phyloP scores from a whole-genome alignment of 1,284 basidiomycete genomes.

The Puccinia polysora region DNA sequence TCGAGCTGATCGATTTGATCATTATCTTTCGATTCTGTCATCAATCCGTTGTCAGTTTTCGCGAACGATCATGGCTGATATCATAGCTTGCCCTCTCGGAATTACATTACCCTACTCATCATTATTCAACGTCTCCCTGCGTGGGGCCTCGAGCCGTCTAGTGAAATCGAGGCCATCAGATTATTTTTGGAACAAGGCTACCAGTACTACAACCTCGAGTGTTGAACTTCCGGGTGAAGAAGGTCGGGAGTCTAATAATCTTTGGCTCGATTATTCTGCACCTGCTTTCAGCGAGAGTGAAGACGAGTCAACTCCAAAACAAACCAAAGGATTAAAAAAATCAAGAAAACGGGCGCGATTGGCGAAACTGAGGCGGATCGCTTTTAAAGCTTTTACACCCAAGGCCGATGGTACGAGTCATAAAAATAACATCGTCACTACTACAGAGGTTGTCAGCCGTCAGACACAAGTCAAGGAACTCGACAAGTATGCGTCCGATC shows the following conservation, averaged over 20 bases:
- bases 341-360: slow-evolving; percentile 6
- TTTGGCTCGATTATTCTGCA: slow-evolving; percentile 18
- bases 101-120: slow-evolving; percentile 23
- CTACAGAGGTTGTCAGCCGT: slow-evolving; percentile 26
- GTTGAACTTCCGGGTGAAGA: not conserved
- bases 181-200: slow-evolving; percentile 40
- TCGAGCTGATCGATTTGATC: too few species aligned
- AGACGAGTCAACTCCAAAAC: not conserved
- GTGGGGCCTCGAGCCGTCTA: slow-evolving; percentile 4
- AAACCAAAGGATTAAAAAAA: not conserved
- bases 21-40: too few species aligned
- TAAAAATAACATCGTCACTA: not conserved
- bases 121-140: slow-evolving; percentile 11
- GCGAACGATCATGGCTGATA: slow-evolving; percentile 8
- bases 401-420: slow-evolving; percentile 3
- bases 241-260: not conserved
- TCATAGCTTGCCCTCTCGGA: not conserved
- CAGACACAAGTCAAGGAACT: not conserved
- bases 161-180: slow-evolving; percentile 13
- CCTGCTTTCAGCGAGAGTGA: slow-evolving; percentile 28
- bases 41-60: too few species aligned
- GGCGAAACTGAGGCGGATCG: slow-evolving; percentile 23
- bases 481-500: not conserved
- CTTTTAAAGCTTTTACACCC: slow-evolving; percentile 24
- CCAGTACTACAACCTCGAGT: not conserved